Percentiles rank a stretch among this genome's conserved stretches.
Conservation (phyloP, 2,329 filamentous ascomycete genomes). For the Sclerotinia nivalis region DNA sequence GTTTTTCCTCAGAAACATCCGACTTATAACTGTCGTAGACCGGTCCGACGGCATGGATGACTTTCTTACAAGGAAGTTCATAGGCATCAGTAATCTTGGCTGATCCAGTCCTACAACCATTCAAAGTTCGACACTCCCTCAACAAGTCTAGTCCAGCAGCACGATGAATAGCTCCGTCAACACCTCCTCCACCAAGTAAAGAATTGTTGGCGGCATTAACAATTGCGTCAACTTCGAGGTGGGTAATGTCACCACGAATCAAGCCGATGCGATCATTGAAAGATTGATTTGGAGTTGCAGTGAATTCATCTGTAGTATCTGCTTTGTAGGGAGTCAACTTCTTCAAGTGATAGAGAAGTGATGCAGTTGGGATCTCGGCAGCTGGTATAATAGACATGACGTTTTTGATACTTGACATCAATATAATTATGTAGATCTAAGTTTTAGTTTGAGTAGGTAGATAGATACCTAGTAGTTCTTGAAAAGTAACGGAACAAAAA, state of each 20-base stretch:
- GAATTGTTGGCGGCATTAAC: constrained; percentile 88
- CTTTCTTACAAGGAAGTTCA: constrained; percentile 69
- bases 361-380: constrained; percentile 40
- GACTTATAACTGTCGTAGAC: constrained; percentile 58
- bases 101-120: constrained; percentile 73
- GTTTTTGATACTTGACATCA: constrained; percentile 32
- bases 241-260: constrained; percentile 78
- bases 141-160: constrained; percentile 72
- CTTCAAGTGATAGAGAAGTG: constrained; percentile 39
- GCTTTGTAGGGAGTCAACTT: constrained; percentile 36
- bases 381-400: constrained; percentile 36
- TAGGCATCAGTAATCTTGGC: constrained; percentile 84
- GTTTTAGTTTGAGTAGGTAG: not conserved
- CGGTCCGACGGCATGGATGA: constrained; percentile 92
- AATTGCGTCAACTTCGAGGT: constrained; percentile 74
- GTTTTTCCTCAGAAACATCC: constrained; percentile 49
- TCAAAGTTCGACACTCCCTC: constrained; percentile 68
- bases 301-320: constrained; percentile 26
- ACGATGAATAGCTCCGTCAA: constrained; percentile 83
- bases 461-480: not conserved
- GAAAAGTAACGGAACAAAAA: not conserved
- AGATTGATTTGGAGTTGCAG: constrained; percentile 47
- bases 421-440: not conserved
- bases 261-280: constrained; percentile 73
- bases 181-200: constrained; percentile 85